These are phyloP conservation scores for Neofusicoccum cordaticola DNA, from an alignment of 2,329 filamentous ascomycete species.

Conservation along the genomic window DNA sequence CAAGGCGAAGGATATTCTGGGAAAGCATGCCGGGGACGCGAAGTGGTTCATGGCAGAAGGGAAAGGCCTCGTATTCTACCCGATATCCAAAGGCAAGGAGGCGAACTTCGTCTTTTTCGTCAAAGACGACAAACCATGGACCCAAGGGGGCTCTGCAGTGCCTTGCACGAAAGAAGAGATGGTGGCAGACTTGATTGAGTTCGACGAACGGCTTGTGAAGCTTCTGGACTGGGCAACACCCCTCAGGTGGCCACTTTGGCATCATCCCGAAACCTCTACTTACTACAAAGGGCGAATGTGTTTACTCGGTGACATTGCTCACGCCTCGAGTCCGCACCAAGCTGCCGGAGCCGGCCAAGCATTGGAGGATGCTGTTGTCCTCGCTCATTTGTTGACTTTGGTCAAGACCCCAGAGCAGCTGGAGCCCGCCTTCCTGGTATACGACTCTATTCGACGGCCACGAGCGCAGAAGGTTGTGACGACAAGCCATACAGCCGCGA, in stretches of 20 bases:
- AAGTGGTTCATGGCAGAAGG: conserved; percentile 29
- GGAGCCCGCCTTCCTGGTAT: conserved; percentile 19
- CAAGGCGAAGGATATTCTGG: conserved; percentile 38
- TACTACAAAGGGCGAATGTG: conserved; percentile 38
- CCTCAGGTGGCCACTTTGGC: conserved; percentile 48
- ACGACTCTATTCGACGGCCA: conserved; percentile 18
- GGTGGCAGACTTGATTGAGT: conserved; percentile 24
- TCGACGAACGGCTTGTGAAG: neutral
- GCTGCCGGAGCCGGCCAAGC: conserved; percentile 57
- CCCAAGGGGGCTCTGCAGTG: conserved; percentile 17
- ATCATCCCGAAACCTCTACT: conserved; percentile 43
- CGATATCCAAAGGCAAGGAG: conserved; percentile 24
- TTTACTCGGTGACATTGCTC: conserved; percentile 49
- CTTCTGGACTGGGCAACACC: conserved; percentile 31
- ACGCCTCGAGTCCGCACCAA: conserved; percentile 54
- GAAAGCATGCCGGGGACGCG: conserved; percentile 28
- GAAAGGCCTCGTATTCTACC: conserved; percentile 25
- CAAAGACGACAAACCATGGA: conserved; percentile 21
- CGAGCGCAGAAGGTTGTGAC: conserved; percentile 32
- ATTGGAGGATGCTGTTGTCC: conserved; percentile 52
- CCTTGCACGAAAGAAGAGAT: conserved; percentile 25
- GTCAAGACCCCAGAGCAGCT: neutral
- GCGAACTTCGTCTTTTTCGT: conserved; percentile 27
- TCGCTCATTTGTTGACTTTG: conserved; percentile 38
- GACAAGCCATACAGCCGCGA: conserved; percentile 38